These are phyloP conservation scores for Claviceps capensis DNA, from an alignment of 2,329 filamentous ascomycete genomes.

Conservation along the genomic window DNA sequence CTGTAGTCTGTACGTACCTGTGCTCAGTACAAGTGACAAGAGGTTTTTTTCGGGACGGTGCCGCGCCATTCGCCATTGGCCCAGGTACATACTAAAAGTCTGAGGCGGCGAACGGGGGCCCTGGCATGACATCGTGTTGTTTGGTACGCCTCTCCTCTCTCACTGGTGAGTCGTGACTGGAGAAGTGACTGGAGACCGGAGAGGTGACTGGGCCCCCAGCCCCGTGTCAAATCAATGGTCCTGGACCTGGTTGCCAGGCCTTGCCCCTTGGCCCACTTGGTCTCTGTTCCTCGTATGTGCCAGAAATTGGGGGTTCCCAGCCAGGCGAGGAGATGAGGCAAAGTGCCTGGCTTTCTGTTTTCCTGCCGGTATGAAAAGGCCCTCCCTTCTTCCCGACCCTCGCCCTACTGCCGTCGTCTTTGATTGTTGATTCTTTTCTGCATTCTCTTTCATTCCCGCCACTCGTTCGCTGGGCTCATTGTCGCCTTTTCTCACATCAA, in stretches of 20 bases:
- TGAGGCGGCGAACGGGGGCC: not conserved
- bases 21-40: too few relatives aligned
- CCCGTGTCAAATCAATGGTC: not conserved
- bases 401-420: conserved; percentile 12
- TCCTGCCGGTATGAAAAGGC: not conserved
- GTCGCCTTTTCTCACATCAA: conserved; percentile 9
- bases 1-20: too few relatives aligned
- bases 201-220: not conserved
- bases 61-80: not conserved
- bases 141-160: too few relatives aligned
- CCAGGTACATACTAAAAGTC: not conserved
- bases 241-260: conserved; percentile 1
- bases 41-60: not conserved
- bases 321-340: conserved; percentile 1
- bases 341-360: not conserved
- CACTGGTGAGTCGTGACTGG: too few relatives aligned
- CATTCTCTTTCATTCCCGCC: conserved; percentile 22
- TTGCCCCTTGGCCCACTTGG: conserved; percentile 6
- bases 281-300: conserved; percentile 3
- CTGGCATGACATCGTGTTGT: not conserved
- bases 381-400: conserved; percentile 14
- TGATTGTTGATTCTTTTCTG: conserved; percentile 14
- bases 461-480: conserved; percentile 23
- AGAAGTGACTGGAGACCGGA: too few relatives aligned
- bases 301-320: not conserved